These are phyloP conservation scores for Penstemon newberryi DNA, from an alignment of 257 asterid species.

Conservation along the genomic window DNA sequence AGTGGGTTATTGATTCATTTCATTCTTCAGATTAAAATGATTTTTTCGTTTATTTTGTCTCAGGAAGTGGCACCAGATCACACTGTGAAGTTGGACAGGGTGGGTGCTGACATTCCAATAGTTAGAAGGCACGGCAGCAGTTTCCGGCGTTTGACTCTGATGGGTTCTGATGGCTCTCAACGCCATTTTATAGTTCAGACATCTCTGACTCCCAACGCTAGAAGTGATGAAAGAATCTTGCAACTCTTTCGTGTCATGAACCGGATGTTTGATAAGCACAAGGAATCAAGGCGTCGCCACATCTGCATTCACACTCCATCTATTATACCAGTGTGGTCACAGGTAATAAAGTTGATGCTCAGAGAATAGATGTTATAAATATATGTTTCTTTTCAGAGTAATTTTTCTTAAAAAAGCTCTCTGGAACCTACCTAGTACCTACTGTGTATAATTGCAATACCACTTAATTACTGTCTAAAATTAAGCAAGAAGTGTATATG, in stretches of 20 bases:
- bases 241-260: constrained; percentile 98
- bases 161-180: constrained; percentile 98
- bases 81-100: constrained; percentile 94
- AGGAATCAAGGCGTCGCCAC: constrained; percentile 97
- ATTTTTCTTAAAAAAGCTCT: too few species aligned
- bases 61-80: constrained; percentile 99
- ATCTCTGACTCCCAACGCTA: constrained; percentile 98
- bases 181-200: constrained; percentile 99
- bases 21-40: constrained; percentile 10
- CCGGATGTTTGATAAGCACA: constrained; percentile 96
- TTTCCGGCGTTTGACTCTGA: constrained; percentile 91
- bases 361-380: neutral
- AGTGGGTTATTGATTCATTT: neutral
- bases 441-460: too few species aligned
- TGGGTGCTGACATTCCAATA: constrained; percentile 92
- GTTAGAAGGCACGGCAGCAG: constrained; percentile 99
- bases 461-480: too few species aligned
- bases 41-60: constrained; percentile 16
- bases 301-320: constrained; percentile 94
- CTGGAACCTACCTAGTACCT: too few species aligned
- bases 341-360: constrained; percentile 50
- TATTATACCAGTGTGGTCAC: constrained; percentile 99
- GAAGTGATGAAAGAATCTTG: constrained; percentile 98
- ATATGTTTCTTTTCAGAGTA: neutral
- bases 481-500: neutral